Conservation (phyloP, 352 stramenopile species). For the Albugo candida region DNA sequence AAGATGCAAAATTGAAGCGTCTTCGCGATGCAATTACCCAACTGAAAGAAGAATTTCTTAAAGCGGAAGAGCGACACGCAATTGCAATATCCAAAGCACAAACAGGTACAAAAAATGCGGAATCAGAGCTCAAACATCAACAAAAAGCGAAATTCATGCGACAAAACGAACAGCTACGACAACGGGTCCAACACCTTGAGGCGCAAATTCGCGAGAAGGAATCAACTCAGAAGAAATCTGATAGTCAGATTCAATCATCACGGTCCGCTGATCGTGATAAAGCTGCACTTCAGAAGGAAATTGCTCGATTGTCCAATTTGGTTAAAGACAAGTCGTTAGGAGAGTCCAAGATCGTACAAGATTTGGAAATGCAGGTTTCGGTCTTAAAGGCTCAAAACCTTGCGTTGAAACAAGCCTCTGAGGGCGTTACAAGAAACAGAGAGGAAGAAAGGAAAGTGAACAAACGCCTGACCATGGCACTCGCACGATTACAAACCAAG, state of each 20-base stretch:
- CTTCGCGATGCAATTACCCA: constrained; percentile 64
- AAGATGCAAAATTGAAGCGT: constrained; percentile 43
- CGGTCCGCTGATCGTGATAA: constrained; percentile 4
- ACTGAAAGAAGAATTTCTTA: constrained; percentile 80
- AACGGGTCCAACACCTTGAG: constrained; percentile 4
- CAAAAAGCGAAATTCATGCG: constrained; percentile 45
- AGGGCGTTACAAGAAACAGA: neutral
- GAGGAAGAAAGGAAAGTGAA: constrained; percentile 1
- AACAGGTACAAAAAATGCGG: constrained; percentile 19
- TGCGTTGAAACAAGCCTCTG: constrained; percentile 34
- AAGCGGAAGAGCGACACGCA: constrained; percentile 61
- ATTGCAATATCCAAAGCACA: constrained; percentile 43
- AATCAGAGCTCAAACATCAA: constrained; percentile 18
- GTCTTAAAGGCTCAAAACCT: constrained; percentile 60
- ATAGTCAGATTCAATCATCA: neutral
- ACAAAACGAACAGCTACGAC: constrained; percentile 11
- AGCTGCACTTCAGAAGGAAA: constrained; percentile 15
- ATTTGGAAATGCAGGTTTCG: constrained; percentile 45
- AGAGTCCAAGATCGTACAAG: constrained; percentile 24
- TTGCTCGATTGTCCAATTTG: constrained; percentile 27
- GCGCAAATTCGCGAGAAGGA: constrained; percentile 9
- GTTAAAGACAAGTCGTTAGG: constrained; percentile 36
- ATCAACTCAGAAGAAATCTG: constrained; percentile 9
- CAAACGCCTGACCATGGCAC: neutral
- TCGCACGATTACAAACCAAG: neutral